These are phyloP conservation scores for Termitomyces sp. DNA, from an alignment of 768 basidiomycete species.

Conservation along the genomic window DNA sequence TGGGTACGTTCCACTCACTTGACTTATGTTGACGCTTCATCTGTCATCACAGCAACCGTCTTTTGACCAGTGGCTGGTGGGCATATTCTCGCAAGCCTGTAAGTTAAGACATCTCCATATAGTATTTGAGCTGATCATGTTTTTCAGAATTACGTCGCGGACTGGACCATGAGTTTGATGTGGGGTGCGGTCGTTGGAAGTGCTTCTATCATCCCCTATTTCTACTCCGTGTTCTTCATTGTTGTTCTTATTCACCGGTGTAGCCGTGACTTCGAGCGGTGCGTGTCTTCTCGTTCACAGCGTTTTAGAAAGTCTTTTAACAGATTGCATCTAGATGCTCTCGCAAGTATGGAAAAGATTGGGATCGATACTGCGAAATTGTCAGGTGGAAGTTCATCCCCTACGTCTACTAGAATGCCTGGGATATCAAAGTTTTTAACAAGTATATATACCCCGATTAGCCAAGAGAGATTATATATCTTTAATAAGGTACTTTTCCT, in stretches of 20 bases:
- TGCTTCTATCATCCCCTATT: slow-evolving; percentile 85
- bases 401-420: slow-evolving; percentile 58
- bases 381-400: slow-evolving; percentile 93
- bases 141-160: slow-evolving; percentile 85
- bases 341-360: slow-evolving; percentile 91
- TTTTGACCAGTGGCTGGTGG: slow-evolving; percentile 95
- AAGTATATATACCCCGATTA: slow-evolving; percentile 10
- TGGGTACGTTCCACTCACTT: slow-evolving; percentile 46
- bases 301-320: neutral
- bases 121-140: neutral
- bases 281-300: slow-evolving; percentile 13
- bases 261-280: slow-evolving; percentile 92
- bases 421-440: neutral
- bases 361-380: slow-evolving; percentile 83
- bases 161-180: slow-evolving; percentile 80
- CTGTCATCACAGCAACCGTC: slow-evolving; percentile 61
- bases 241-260: slow-evolving; percentile 88
- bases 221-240: slow-evolving; percentile 96
- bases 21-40: neutral
- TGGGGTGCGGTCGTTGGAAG: slow-evolving; percentile 81
- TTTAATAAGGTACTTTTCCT: neutral
- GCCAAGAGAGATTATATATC: neutral
- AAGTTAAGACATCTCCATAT: slow-evolving; percentile 19
- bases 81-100: slow-evolving; percentile 89
- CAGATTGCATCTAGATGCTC: slow-evolving; percentile 48